Conservation (phyloP, 352 stramenopile genomes). For the Thalassiosira gravida region DNA sequence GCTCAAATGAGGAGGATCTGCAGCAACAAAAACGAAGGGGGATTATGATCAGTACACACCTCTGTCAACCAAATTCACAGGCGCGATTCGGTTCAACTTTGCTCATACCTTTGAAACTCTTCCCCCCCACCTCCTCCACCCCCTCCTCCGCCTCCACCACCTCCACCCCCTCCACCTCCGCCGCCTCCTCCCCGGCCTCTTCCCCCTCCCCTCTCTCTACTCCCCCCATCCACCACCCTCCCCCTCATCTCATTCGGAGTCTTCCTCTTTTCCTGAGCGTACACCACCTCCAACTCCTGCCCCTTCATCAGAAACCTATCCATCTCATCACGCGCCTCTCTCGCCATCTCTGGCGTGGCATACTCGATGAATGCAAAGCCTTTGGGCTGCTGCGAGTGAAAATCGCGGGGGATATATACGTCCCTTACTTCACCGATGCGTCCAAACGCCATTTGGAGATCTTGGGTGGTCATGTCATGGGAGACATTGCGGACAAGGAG, state of each 20-base stretch:
- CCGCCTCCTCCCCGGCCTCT: conserved; percentile 10
- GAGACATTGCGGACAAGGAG: conserved; percentile 93
- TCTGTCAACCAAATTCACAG: too few species aligned
- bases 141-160: conserved; percentile 13
- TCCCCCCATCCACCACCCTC: conserved; percentile 67
- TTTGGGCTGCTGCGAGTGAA: conserved; percentile 92
- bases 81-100: too few species aligned
- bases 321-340: conserved; percentile 90
- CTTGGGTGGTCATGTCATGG: conserved; percentile 89
- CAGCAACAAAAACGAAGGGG: too few species aligned
- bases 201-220: conserved; percentile 7
- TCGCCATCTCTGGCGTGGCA: conserved; percentile 89
- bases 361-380: conserved; percentile 96
- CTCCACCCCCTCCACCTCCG: conserved; percentile 24
- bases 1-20: too few species aligned
- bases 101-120: too few species aligned
- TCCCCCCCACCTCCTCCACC: conserved; percentile 11
- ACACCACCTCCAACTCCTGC: conserved; percentile 92
- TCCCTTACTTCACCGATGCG: conserved; percentile 92
- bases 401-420: conserved; percentile 95
- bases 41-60: too few species aligned
- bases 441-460: conserved; percentile 92
- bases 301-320: conserved; percentile 91
- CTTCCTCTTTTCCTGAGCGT: conserved; percentile 95
- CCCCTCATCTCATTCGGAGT: conserved; percentile 93